Evolutionary conservation across 768 basidiomycete genomes (phyloP), one percentile per base, ranked within the genome.

Genomic region (Lactarius hengduanensis): DNA sequence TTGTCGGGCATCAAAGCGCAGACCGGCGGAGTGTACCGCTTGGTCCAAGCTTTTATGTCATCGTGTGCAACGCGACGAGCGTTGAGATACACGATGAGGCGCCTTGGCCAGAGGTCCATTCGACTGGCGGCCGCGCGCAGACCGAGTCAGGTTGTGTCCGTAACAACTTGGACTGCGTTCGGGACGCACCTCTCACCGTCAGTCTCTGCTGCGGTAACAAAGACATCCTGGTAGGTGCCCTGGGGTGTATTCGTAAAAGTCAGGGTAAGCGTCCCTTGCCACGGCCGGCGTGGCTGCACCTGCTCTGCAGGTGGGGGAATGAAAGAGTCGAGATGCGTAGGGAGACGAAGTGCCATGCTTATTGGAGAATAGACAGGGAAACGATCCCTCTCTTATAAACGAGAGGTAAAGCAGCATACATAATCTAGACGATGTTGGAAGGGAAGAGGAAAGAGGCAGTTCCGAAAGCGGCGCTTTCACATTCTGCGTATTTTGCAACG

Each of bases 1-100:
- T 82, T 81, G 72, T 86, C 83, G 20, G 87, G 82, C 80, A 88
- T 83, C 75, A 89, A 83, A 53, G 86, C 86, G 75, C 84, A 86
- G 65, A 85, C 76, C 26, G 84, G 76, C 38, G 73, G 80, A 55
- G 76, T 69, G 66, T 80, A 78, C 60, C 76, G 80, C 64, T 77
- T 79, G 58, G 85, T 78, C 84, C 85, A 87, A 8, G 78, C 77
- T 45, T 83, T 79, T 54, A 87, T 76, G 40, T 86, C 80, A 65
- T 74, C 71, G 65, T 83, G 73, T 65, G 81, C 72, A 69, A 81
- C 75, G 62, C 74, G 78, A 56, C 79, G 78, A 57, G 80, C 79
- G 28, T 76, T 62, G 74, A 76, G 38, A 78, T 81, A 64, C 72
- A 82, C 69, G 73, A 79, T 74, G 78, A 82, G 76, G 78, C 68